A percentile compares a stretch with the other conserved stretches of the same genome.
These are phyloP conservation scores for Termitomyces bulborhizus DNA, from an alignment of 768 basidiomycete species.

Conservation along the genomic window DNA sequence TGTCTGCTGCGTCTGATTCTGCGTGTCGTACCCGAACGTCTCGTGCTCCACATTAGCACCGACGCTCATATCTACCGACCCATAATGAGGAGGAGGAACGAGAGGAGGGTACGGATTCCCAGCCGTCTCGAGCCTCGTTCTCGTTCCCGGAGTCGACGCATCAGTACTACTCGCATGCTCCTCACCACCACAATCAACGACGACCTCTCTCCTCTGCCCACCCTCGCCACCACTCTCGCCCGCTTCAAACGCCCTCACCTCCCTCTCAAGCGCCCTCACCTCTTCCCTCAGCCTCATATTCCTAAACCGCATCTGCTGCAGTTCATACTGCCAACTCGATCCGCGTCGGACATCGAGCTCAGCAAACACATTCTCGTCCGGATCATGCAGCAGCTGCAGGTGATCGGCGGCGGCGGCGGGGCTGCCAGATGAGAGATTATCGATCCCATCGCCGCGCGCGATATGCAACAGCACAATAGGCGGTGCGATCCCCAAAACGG, in stretches of 20 bases:
- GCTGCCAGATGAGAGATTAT: neutral
- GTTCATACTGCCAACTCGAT: constrained; percentile 91
- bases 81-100: neutral
- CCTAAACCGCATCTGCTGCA: constrained; percentile 73
- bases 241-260: neutral
- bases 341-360: constrained; percentile 63
- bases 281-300: constrained; percentile 66
- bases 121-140: too few species aligned
- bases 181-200: too few species aligned
- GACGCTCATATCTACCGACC: too few species aligned
- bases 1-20: neutral
- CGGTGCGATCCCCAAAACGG: constrained; percentile 22
- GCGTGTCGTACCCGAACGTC: neutral
- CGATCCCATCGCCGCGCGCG: constrained; percentile 17
- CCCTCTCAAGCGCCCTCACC: constrained; percentile 25
- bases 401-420: neutral
- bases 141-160: too few species aligned
- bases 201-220: neutral
- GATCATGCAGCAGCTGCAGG: neutral
- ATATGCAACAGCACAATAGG: constrained; percentile 34
- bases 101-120: too few species aligned
- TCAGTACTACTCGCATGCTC: too few species aligned
- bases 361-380: constrained; percentile 48
- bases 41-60: neutral
- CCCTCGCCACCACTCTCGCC: neutral